phyloP scores from a whole-genome alignment of 768 basidiomycete species.

The Mycena crocata region DNA sequence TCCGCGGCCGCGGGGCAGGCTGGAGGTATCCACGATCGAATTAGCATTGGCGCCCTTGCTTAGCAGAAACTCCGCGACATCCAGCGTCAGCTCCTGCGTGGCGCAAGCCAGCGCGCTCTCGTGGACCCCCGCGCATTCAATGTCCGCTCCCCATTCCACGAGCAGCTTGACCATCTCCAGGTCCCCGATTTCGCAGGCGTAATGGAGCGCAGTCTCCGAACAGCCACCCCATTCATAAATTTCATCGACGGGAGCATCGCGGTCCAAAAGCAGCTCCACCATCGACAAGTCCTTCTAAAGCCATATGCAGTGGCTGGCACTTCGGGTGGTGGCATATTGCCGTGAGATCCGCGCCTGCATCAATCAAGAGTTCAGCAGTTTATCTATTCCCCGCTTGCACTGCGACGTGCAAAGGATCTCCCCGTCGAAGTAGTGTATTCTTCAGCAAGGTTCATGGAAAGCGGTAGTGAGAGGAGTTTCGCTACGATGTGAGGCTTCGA shows the following conservation, averaged over 20 bases:
- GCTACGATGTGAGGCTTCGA: slow-evolving; percentile 13
- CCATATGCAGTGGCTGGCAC: slow-evolving; percentile 8
- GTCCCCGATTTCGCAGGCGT: neutral
- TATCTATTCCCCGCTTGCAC: neutral
- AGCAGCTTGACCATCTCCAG: slow-evolving; percentile 8
- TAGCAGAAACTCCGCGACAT: slow-evolving; percentile 7
- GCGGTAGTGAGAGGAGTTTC: slow-evolving; percentile 15
- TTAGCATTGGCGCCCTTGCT: slow-evolving; percentile 5
- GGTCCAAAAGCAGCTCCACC: slow-evolving; percentile 15
- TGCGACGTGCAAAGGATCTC: slow-evolving; percentile 14
- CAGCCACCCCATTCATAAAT: slow-evolving; percentile 1
- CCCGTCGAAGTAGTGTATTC: neutral
- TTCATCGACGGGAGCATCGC: slow-evolving; percentile 4
- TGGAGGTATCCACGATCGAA: neutral
- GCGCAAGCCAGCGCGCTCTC: slow-evolving; percentile 9
- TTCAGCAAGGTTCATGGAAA: neutral
- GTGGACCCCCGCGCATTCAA: neutral
- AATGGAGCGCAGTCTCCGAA: slow-evolving; percentile 6
- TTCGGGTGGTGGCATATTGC: neutral
- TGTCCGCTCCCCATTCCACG: neutral
- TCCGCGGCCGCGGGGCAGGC: neutral
- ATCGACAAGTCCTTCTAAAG: neutral
- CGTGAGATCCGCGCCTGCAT: slow-evolving; percentile 5
- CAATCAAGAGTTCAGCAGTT: neutral
- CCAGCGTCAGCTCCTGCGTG: neutral